Evolutionary conservation across 1,139 yeast genomes (phyloP).

Genomic region (Magnusiomyces suaveolens): DNA sequence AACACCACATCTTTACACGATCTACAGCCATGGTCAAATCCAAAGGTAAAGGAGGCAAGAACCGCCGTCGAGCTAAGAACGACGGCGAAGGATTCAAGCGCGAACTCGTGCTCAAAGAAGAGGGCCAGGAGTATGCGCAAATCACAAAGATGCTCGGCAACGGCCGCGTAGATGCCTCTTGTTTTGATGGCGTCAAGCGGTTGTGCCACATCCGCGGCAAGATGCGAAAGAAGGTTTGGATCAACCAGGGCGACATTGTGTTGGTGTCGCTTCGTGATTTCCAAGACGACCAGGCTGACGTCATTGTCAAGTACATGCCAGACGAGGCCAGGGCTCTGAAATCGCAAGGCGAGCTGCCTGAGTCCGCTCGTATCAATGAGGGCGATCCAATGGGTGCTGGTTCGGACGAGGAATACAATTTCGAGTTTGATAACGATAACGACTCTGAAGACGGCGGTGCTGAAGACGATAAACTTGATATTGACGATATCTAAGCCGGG

Average conservation of each 20-base stretch:
- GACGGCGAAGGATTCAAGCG: constrained; percentile 87
- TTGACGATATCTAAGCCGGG: constrained; percentile 64
- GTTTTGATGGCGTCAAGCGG: constrained; percentile 90
- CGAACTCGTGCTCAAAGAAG: constrained; percentile 84
- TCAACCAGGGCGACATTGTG: constrained; percentile 97
- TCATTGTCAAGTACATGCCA: constrained; percentile 89
- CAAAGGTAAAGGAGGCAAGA: constrained; percentile 36
- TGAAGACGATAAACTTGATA: constrained; percentile 60
- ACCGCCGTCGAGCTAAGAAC: constrained; percentile 98
- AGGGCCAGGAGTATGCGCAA: constrained; percentile 97
- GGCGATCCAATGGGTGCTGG: constrained; percentile 95
- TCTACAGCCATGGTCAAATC: constrained; percentile 10
- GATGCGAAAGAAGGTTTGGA: constrained; percentile 99
- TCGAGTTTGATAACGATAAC: constrained; percentile 95
- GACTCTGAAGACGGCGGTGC: constrained; percentile 62
- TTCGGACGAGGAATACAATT: constrained; percentile 95
- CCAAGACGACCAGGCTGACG: constrained; percentile 98
- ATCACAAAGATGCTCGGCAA: constrained; percentile 97
- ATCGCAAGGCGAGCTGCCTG: constrained; percentile 90
- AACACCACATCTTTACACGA: background rate
- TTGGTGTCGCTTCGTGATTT: constrained; percentile 93
- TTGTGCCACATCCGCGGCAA: constrained; percentile 98
- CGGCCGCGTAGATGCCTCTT: constrained; percentile 89
- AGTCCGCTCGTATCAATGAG: constrained; percentile 93
- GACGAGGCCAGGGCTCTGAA: constrained; percentile 98